Evolutionary conservation across 2,329 filamentous ascomycete genomes (phyloP).

Genomic region (Penicillium expansum): DNA sequence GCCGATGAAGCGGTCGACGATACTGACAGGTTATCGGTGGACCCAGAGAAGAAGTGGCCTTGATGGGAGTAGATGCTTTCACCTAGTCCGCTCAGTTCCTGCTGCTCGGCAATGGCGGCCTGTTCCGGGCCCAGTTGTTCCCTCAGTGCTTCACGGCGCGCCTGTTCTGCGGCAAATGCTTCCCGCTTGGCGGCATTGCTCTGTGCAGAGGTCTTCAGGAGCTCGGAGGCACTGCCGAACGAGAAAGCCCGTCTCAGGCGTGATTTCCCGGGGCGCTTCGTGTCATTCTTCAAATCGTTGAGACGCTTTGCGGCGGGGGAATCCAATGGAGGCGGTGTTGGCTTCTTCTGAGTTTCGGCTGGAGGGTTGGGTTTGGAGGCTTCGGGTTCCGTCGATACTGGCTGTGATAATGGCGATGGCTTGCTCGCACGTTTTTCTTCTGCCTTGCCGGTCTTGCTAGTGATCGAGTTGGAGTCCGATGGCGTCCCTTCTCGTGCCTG

Average conservation of each 20-base stretch:
- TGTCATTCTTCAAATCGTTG: conserved; percentile 78
- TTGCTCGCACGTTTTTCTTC: conserved; percentile 66
- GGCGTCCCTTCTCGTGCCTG: conserved; percentile 26
- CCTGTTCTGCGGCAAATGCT: conserved; percentile 51
- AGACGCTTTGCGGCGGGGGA: conserved; percentile 82
- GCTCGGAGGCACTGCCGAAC: conserved; percentile 90
- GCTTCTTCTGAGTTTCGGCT: conserved; percentile 24
- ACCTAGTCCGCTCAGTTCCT: conserved; percentile 88
- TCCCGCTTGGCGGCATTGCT: conserved; percentile 51
- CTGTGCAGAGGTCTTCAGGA: conserved; percentile 70
- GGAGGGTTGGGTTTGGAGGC: conserved; percentile 20
- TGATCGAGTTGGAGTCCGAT: conserved; percentile 20
- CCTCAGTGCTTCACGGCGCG: conserved; percentile 63
- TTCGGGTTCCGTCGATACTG: conserved; percentile 51
- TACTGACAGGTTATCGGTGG: conserved; percentile 78
- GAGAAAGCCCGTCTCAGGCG: conserved; percentile 88
- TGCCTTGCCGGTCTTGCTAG: conserved; percentile 51
- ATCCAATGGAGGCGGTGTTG: conserved; percentile 34
- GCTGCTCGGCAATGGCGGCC: conserved; percentile 82
- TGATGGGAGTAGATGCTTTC: conserved; percentile 89
- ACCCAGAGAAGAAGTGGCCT: conserved; percentile 79
- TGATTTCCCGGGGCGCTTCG: conserved; percentile 76
- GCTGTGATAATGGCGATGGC: conserved; percentile 72
- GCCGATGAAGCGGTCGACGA: conserved; percentile 50
- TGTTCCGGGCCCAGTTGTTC: conserved; percentile 83